Percentiles rank a stretch among this genome's conserved stretches.
These are phyloP conservation scores for Acacia melanoxylon DNA, from an alignment of 306 rosid species.

Conservation along the genomic window DNA sequence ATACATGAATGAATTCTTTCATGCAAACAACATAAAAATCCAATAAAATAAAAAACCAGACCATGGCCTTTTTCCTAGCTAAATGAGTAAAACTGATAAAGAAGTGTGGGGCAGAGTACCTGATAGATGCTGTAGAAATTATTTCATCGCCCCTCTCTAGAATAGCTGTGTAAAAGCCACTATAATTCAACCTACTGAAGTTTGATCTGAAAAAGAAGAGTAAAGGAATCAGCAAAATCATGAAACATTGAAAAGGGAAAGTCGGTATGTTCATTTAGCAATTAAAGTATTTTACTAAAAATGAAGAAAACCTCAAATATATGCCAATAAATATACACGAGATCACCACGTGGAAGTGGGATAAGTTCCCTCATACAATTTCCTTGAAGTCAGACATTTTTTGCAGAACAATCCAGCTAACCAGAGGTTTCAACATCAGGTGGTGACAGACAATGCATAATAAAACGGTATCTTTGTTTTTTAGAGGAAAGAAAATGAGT, in stretches of 20 bases:
- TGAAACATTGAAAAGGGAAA: not conserved
- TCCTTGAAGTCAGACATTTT: slow-evolving; percentile 7
- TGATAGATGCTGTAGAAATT: slow-evolving; percentile 85
- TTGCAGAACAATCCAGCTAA: slow-evolving; percentile 13
- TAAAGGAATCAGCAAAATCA: slow-evolving; percentile 9
- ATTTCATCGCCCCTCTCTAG: slow-evolving; percentile 97
- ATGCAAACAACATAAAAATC: not conserved
- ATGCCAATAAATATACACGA: not conserved
- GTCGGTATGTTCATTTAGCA: not conserved
- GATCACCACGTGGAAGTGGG: not conserved
- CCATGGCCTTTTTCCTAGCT: not conserved
- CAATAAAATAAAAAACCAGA: not conserved
- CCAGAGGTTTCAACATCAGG: not conserved
- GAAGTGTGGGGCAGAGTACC: slow-evolving; percentile 42
- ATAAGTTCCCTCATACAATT: not conserved
- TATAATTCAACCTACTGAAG: slow-evolving; percentile 79
- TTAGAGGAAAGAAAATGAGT: not conserved
- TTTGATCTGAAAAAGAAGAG: slow-evolving; percentile 67
- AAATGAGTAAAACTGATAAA: not conserved
- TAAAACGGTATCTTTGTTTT: not conserved
- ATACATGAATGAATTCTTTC: not conserved
- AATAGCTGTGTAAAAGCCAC: slow-evolving; percentile 91
- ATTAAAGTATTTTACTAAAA: not conserved
- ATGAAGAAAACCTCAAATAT: not conserved
- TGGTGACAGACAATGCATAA: not conserved